Conservation (phyloP, 805 yeast genomes). For the Diddensiella transvaalensis region DNA sequence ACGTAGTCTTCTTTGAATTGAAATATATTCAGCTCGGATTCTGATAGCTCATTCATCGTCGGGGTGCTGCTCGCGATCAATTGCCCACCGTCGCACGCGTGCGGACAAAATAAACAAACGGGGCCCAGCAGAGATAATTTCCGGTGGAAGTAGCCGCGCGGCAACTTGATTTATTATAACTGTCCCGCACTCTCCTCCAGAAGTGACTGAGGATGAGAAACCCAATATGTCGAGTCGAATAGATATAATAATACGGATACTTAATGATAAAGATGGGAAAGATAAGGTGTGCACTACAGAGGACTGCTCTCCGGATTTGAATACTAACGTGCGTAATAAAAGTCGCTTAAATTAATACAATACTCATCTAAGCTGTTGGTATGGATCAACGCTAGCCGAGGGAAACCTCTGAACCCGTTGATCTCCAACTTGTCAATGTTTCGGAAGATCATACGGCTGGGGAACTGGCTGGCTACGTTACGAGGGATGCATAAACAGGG, state of each 20-base stretch:
- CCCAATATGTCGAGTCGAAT: background rate
- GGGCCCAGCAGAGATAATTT: background rate
- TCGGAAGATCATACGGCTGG: slow-evolving; percentile 30
- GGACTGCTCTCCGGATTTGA: background rate
- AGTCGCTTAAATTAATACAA: slow-evolving; percentile 30
- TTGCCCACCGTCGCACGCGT: background rate
- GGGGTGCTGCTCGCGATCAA: background rate
- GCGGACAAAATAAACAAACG: background rate
- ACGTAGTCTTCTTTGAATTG: slow-evolving; percentile 14
- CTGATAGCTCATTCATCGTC: background rate
- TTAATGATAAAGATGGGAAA: slow-evolving; percentile 28
- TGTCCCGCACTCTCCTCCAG: background rate
- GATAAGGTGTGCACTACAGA: slow-evolving; percentile 23
- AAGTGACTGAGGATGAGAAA: background rate
- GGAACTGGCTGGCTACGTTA: slow-evolving; percentile 27
- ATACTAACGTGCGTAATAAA: background rate
- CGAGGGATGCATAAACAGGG: slow-evolving; percentile 10
- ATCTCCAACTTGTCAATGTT: slow-evolving; percentile 28
- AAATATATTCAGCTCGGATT: slow-evolving; percentile 12
- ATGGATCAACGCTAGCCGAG: slow-evolving; percentile 11
- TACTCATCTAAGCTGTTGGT: slow-evolving; percentile 27
- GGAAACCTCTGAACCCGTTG: slow-evolving; percentile 19
- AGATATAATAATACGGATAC: slow-evolving; percentile 8
- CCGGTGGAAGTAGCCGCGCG: slow-evolving; percentile 4
- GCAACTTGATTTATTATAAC: background rate